Conservation (phyloP, 208 protist species). For the Leishmania gerbilli region DNA sequence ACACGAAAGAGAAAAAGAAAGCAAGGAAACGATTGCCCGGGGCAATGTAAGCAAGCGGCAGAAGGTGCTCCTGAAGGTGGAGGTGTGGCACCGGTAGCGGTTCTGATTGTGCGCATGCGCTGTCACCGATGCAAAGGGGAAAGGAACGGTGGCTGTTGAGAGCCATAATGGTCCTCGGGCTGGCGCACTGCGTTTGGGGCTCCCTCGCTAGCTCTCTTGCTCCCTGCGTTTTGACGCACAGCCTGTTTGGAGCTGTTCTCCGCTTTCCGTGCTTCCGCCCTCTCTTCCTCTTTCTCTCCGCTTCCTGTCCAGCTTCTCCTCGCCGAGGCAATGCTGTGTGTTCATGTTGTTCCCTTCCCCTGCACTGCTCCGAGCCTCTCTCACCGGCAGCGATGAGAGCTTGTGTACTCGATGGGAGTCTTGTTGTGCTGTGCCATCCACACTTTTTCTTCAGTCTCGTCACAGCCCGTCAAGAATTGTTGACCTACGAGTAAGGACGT, state of each 20-base stretch:
- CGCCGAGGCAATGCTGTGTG: background rate
- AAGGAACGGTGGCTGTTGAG: background rate
- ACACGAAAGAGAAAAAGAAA: background rate
- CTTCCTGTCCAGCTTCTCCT: background rate
- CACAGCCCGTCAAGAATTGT: background rate
- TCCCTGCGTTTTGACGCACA: background rate
- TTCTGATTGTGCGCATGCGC: background rate
- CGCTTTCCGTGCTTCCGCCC: slow-evolving; percentile 3
- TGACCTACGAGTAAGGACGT: background rate
- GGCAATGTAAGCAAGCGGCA: background rate
- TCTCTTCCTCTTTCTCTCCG: slow-evolving; percentile 16
- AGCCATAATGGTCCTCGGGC: background rate
- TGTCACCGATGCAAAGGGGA: too few relatives aligned
- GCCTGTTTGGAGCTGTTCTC: background rate
- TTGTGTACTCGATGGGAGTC: background rate
- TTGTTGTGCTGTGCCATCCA: background rate
- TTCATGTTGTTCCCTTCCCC: background rate
- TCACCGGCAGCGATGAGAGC: background rate
- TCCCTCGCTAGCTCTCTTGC: background rate
- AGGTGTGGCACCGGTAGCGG: background rate
- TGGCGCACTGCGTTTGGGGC: background rate
- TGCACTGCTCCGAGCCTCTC: background rate
- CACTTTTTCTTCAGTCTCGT: background rate
- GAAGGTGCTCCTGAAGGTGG: background rate
- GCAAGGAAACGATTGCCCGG: background rate